A percentile compares a stretch with the other conserved stretches of the same genome.
Conservation (phyloP, 257 asterid species). For the Catharanthus roseus region DNA sequence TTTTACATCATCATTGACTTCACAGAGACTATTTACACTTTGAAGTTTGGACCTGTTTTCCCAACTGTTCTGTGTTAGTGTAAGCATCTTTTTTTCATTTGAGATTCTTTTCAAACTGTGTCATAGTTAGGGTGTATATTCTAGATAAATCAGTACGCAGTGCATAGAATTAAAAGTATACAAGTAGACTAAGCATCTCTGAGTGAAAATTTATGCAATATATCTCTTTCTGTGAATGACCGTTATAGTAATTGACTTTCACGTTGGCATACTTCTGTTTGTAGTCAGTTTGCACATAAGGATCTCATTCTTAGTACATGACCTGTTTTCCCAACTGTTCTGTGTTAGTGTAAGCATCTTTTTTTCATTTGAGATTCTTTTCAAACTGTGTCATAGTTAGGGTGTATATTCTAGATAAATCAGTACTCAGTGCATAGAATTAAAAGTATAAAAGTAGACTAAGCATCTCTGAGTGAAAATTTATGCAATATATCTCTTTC, state of each 20-base stretch:
- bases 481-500: background rate
- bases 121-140: background rate
- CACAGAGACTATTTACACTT: background rate
- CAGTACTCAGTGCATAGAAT: background rate
- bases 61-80: background rate
- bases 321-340: background rate
- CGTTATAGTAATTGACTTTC: background rate
- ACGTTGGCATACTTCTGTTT: background rate
- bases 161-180: background rate
- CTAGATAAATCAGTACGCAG: background rate
- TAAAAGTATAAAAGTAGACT: background rate
- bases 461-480: background rate
- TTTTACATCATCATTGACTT: background rate
- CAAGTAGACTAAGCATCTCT: background rate
- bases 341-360: background rate
- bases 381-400: background rate
- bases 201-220: background rate
- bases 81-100: background rate
- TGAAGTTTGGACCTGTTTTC: background rate
- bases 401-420: background rate
- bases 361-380: background rate
- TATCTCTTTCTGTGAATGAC: conserved; percentile 1
- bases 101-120: background rate
- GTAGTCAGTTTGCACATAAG: background rate
- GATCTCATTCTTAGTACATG: background rate